Conservation (phyloP, 768 basidiomycete genomes). For the Rhizopogon vinicolor region DNA sequence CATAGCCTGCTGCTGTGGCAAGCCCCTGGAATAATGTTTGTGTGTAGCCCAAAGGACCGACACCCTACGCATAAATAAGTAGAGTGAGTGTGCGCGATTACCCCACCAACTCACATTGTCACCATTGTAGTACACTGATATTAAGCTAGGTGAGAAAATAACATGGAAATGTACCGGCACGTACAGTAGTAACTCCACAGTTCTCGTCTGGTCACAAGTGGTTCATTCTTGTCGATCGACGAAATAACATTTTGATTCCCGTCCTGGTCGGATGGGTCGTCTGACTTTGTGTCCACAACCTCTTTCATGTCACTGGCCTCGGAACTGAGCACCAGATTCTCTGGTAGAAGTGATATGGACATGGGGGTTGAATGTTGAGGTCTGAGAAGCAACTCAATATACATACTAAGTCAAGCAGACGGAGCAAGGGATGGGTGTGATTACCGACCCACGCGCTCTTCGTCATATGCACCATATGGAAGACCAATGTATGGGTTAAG, state of each 20-base stretch:
- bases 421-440: neutral
- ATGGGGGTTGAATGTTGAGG: constrained; percentile 2
- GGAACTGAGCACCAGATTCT: neutral
- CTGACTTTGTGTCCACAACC: constrained; percentile 5
- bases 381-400: neutral
- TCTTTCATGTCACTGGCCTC: constrained; percentile 8
- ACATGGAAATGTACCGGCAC: constrained; percentile 17
- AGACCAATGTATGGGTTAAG: neutral
- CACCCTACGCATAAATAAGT: constrained; percentile 40
- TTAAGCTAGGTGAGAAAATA: neutral
- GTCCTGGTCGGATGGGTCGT: constrained; percentile 2
- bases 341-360: constrained; percentile 7
- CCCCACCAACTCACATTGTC: constrained; percentile 51
- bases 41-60: constrained; percentile 64
- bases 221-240: constrained; percentile 47
- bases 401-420: neutral
- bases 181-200: constrained; percentile 78
- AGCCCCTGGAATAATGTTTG: constrained; percentile 74
- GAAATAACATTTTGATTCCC: constrained; percentile 29
- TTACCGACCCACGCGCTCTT: neutral
- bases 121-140: constrained; percentile 74
- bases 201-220: constrained; percentile 66
- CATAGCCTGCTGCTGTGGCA: constrained; percentile 68
- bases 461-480: neutral
- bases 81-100: neutral